Evolutionary conservation across 2,329 filamentous ascomycete genomes (phyloP), one percentile per base, ranked within the genome.

Genomic region (Alternaria sp.): DNA sequence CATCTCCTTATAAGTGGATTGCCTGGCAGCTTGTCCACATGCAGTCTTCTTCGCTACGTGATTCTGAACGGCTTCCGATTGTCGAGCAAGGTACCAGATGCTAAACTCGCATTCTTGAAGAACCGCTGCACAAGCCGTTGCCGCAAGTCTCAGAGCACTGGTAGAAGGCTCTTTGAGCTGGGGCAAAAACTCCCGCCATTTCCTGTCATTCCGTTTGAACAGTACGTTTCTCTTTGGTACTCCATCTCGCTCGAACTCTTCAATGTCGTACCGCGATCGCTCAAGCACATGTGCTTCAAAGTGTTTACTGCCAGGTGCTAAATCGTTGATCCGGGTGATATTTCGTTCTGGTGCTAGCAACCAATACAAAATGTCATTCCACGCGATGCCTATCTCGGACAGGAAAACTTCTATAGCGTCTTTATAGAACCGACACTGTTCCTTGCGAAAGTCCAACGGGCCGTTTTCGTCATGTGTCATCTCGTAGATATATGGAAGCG

Each of bases 51-150:
- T 53, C 16, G 27, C 18, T 10, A 65, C 22, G 27, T 63, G 46
- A 4, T 57, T 40, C 41, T 61, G 64, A 27, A 71, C 58, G 14
- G 58, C 25, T 18, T 66, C 54, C 52, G 71, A 73, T 41, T 73
- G 73, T 50, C 75, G 64, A 16, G 74, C 79, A 27, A 83, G 63
- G 38, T 82, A 80, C 80, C 80, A 82, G 3, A 82, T 59, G 38
- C 75, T 79, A 54, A 82, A 76, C 2, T 67, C 65, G 16, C 75
- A 73, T 20, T 76, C 68, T 4, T 72, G 65, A 16, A 76, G 64
- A 34, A 82, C 80, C 6, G 69, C 70, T 20, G 77, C 70, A 59
- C 80, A 81, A 5, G 78, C 69, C 5, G 78, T 55, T 12, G 74
- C 79, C 9, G 79, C 74, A 51, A 73, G 65, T 16, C 70, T 72